Percentiles rank a stretch among this genome's conserved stretches.
Conservation (phyloP, 495 filamentous ascomycete species). For the Podospora fimiseda region DNA sequence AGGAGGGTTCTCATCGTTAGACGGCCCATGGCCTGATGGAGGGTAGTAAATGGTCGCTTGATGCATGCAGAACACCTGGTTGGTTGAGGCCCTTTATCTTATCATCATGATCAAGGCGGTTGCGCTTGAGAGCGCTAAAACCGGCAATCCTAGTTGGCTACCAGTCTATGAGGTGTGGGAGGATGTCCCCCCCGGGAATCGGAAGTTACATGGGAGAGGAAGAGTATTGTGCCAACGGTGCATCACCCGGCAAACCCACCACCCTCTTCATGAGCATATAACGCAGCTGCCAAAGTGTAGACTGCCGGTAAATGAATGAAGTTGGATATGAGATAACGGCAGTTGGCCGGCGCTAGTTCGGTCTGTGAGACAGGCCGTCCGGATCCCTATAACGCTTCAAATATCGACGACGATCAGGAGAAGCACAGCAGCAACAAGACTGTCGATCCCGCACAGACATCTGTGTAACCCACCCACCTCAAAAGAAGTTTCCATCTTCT, state of each 20-base stretch:
- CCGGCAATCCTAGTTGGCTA: neutral
- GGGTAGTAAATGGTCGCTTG: neutral
- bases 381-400: neutral
- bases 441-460: no score
- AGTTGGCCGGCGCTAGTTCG: neutral
- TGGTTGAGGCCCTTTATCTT: constrained; percentile 11
- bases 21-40: neutral
- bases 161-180: no score
- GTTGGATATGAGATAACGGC: neutral
- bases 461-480: neutral
- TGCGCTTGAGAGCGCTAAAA: constrained; percentile 8
- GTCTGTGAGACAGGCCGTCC: no score
- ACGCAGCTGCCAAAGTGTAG: neutral
- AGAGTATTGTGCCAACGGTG: neutral
- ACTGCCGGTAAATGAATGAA: neutral
- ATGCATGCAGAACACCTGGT: neutral
- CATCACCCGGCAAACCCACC: neutral
- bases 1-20: no score
- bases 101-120: constrained; percentile 5
- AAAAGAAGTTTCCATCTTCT: neutral
- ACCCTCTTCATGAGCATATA: no score
- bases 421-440: neutral
- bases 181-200: neutral
- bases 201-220: neutral
- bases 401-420: neutral